phyloP scores from a whole-genome alignment of 2,329 filamentous ascomycete genomes.

The Ascochyta koolunga region DNA sequence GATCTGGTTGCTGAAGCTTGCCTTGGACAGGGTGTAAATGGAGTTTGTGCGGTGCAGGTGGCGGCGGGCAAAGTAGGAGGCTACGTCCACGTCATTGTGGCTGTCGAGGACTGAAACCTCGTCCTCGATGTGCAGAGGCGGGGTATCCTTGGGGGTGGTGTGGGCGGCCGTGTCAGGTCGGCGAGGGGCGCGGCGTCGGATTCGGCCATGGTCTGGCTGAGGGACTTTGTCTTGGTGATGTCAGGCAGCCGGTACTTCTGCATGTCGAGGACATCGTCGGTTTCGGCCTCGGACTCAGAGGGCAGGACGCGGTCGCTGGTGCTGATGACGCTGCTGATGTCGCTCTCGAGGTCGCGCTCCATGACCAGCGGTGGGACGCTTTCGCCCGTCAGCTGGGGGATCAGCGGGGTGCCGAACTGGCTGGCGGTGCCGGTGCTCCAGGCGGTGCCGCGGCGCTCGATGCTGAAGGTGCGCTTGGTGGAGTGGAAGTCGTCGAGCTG shows the following conservation, averaged over 20 bases:
- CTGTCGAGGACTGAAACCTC: slow-evolving; percentile 42
- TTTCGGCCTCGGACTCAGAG: slow-evolving; percentile 56
- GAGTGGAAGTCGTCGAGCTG: slow-evolving; percentile 70
- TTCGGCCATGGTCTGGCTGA: slow-evolving; percentile 41
- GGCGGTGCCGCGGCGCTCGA: slow-evolving; percentile 71
- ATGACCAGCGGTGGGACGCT: slow-evolving; percentile 48
- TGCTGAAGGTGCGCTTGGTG: slow-evolving; percentile 58
- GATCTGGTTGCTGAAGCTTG: slow-evolving; percentile 91
- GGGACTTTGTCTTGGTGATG: slow-evolving; percentile 69
- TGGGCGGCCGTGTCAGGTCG: slow-evolving; percentile 19
- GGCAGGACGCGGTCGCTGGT: slow-evolving; percentile 62
- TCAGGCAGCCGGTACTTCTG: slow-evolving; percentile 78
- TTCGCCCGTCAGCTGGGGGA: slow-evolving; percentile 45
- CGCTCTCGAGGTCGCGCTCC: slow-evolving; percentile 52
- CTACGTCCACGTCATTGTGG: slow-evolving; percentile 55
- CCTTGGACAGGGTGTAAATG: slow-evolving; percentile 90
- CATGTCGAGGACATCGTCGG: slow-evolving; percentile 67
- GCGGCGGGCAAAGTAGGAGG: slow-evolving; percentile 70
- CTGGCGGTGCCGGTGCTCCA: slow-evolving; percentile 68
- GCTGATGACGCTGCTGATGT: slow-evolving; percentile 55
- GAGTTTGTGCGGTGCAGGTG: slow-evolving; percentile 71
- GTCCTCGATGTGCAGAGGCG: slow-evolving; percentile 54
- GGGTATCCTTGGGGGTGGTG: slow-evolving; percentile 60
- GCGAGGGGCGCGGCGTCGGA: slow-evolving; percentile 20
- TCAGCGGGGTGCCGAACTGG: slow-evolving; percentile 36